Evolutionary conservation across 2,329 filamentous ascomycete genomes (phyloP), one percentile per base, ranked within the genome.

Genomic region (Curvularia spicifera): DNA sequence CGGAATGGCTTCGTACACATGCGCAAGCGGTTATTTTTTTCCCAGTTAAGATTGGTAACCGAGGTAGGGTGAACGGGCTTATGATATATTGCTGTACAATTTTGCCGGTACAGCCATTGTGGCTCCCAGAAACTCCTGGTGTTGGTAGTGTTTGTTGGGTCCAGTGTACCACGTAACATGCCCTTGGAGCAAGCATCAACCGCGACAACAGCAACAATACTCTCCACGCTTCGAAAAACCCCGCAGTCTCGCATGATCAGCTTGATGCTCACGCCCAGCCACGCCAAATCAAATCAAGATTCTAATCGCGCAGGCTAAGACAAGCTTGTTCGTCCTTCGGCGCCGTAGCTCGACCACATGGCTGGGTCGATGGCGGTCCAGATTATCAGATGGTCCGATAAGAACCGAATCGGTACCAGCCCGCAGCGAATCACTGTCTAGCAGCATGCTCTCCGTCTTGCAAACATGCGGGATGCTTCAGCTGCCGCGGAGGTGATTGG

Each of bases 361-460:
- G 51, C 53, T 18, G 47, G 43, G 59, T 53, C 65, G 57, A 59
- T 57, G 45, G 40, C 20, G 63, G 63, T 61, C 69, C 64, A 68
- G 68, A 70, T 71, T 70, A 71, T 70, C 69, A 69, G 67, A 71
- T 72, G 64, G 68, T 31, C 65, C 64, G 68, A 71, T 71, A 64
- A 63, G 18, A 55, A 26, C 53, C 40, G 51, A 29, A 28, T 46
- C 46, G 54, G 39, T 53, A 57, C 47, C 53, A 56, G 51, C 49
- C 59, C 60, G 55, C 56, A 53, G 28, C 63, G 18, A 60, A 64
- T 61, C 61, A 61, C 26, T 10, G 42, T 18, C 12, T 39, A 22
- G 39, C 29, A 50, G 44, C 46, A 53, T 43, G 40, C 46, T 42
- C 37, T 35, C 22, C 56, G 46, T 22, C 52, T 39, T 26, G 24